phyloP scores from a whole-genome alignment of 148 eudicot genomes.

The Arbutus unedo region DNA sequence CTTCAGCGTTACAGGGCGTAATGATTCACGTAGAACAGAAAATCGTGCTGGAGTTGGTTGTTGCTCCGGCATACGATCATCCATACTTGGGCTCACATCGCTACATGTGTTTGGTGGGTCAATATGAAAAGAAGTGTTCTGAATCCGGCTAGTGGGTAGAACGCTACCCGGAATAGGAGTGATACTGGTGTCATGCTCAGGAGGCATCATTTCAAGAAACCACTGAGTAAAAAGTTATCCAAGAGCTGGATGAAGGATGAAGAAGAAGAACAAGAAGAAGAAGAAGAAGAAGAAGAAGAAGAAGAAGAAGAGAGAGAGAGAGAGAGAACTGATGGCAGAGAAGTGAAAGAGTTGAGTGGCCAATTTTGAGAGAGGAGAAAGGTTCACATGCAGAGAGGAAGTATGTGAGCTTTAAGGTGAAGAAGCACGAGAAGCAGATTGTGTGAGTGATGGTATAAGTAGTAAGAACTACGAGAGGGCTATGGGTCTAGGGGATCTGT shows the following conservation, averaged over 20 bases:
- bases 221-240: neutral
- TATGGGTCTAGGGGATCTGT: neutral
- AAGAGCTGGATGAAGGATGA: neutral
- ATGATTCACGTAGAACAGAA: constrained; percentile 45
- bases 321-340: neutral
- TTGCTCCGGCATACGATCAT: constrained; percentile 23
- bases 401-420: constrained; percentile 19
- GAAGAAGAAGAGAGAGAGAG: neutral
- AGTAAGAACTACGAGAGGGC: neutral
- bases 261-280: constrained; percentile 5
- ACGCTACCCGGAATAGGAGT: constrained; percentile 13
- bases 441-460: constrained; percentile 2
- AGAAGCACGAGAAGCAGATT: constrained; percentile 38
- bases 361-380: constrained; percentile 4
- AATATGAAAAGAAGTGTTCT: constrained; percentile 23
- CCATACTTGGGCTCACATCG: constrained; percentile 38
- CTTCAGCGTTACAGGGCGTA: constrained; percentile 59
- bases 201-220: constrained; percentile 46
- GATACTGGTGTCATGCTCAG: constrained; percentile 42
- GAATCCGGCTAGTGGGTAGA: constrained; percentile 27
- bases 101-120: constrained; percentile 36
- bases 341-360: neutral
- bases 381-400: constrained; percentile 42
- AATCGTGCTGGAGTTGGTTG: constrained; percentile 21
- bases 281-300: constrained; percentile 2